A percentile compares a stretch with the other conserved stretches of the same genome.
These are phyloP conservation scores for Arctium lappa DNA, from an alignment of 129 eudicot species.

Conservation along the genomic window DNA sequence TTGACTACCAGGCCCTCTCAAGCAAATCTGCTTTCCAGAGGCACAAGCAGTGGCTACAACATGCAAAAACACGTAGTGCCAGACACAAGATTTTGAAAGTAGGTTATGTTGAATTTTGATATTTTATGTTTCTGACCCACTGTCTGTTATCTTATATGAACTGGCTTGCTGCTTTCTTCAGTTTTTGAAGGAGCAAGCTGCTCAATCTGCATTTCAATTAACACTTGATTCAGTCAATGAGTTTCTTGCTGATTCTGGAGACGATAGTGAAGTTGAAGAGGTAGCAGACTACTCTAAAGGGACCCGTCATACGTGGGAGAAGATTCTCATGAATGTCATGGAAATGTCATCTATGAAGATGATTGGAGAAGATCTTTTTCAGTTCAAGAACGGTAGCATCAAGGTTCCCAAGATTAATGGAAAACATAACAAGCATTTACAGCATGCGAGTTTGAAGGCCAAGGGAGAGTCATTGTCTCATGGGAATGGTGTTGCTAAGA, in stretches of 20 bases:
- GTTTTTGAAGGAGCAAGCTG: constrained; percentile 94
- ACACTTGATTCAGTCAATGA: constrained; percentile 70
- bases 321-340: constrained; percentile 48
- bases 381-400: constrained; percentile 42
- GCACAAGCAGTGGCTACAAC: constrained; percentile 88
- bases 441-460: constrained; percentile 52
- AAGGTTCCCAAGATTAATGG: constrained; percentile 75
- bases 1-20: constrained; percentile 59
- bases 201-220: constrained; percentile 62
- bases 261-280: constrained; percentile 51
- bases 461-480: constrained; percentile 56
- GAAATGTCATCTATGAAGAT: constrained; percentile 49
- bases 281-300: constrained; percentile 52
- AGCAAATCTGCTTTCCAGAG: constrained; percentile 83
- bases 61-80: constrained; percentile 97
- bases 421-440: constrained; percentile 64
- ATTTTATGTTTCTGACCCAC: not conserved
- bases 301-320: constrained; percentile 57
- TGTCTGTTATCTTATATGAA: not conserved
- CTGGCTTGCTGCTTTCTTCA: constrained; percentile 18
- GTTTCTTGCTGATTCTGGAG: constrained; percentile 63
- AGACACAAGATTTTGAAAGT: constrained; percentile 93
- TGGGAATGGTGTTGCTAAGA: constrained; percentile 66
- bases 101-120: constrained; percentile 14
- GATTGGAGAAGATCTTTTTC: constrained; percentile 53